Evolutionary conservation across 192 early-diverging fungal genomes (phyloP).

Genomic region (Piromyces sp.): DNA sequence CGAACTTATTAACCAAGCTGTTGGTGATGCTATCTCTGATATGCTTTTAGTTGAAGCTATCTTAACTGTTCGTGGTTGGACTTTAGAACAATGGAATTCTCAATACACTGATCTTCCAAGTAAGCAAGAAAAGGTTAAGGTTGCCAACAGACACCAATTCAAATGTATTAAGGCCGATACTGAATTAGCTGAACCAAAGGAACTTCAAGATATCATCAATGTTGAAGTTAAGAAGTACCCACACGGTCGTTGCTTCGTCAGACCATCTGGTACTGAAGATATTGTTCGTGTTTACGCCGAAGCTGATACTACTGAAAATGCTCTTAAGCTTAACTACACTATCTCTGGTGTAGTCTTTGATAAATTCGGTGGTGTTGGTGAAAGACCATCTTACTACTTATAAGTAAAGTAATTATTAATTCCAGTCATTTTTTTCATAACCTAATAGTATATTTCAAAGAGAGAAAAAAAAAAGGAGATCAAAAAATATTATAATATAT

Average conservation of each 20-base stretch:
- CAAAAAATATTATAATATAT: no score
- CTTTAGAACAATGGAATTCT: conserved; percentile 72
- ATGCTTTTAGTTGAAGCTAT: conserved; percentile 89
- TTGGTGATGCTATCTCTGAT: conserved; percentile 95
- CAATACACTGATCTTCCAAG: conserved; percentile 90
- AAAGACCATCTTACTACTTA: conserved; percentile 36
- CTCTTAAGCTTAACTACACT: conserved; percentile 68
- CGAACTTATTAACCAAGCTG: conserved; percentile 95
- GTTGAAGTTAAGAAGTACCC: conserved; percentile 63
- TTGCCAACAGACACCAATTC: conserved; percentile 64
- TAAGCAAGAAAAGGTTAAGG: conserved; percentile 88
- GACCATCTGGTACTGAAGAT: conserved; percentile 96
- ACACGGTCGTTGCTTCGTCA: conserved; percentile 85
- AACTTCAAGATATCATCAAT: conserved; percentile 74
- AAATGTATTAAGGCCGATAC: conserved; percentile 94
- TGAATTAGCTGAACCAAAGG: conserved; percentile 67
- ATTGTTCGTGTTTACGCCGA: conserved; percentile 98
- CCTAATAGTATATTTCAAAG: no score
- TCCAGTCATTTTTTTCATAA: no score
- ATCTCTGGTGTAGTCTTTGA: conserved; percentile 89
- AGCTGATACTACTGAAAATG: conserved; percentile 77
- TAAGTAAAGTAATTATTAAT: not conserved
- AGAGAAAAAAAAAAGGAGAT: no score
- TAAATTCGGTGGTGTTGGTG: conserved; percentile 76
- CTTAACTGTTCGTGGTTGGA: conserved; percentile 62